A percentile compares a stretch with the other conserved stretches of the same genome.
phyloP scores from a whole-genome alignment of 139 green algal species.

The Choricystis sp. region DNA sequence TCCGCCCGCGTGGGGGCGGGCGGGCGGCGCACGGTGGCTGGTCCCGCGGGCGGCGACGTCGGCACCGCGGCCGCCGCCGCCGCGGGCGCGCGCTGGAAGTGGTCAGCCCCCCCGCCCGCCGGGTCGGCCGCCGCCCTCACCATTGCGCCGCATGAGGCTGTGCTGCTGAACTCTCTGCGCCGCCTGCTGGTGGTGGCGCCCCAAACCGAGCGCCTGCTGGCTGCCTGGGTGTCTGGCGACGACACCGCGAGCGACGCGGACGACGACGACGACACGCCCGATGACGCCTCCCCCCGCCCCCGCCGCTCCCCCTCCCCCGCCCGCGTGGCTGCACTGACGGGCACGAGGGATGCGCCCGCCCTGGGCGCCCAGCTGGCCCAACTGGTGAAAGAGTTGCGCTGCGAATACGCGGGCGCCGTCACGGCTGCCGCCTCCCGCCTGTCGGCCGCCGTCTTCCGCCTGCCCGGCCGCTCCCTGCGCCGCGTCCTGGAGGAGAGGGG shows the following conservation, averaged over 20 bases:
- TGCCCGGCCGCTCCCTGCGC: slow-evolving; percentile 7
- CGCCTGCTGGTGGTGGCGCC: slow-evolving; percentile 28
- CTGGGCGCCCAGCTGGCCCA: slow-evolving; percentile 40
- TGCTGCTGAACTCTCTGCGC: slow-evolving; percentile 38
- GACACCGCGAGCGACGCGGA: background rate
- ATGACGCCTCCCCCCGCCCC: background rate
- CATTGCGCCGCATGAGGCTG: slow-evolving; percentile 22
- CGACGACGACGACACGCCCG: background rate
- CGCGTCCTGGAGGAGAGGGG: slow-evolving; percentile 20
- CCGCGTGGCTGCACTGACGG: background rate
- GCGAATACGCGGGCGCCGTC: slow-evolving; percentile 30
- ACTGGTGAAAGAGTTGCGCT: slow-evolving; percentile 42
- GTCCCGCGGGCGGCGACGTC: background rate
- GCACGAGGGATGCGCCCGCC: slow-evolving; percentile 13
- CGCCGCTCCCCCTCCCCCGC: slow-evolving; percentile 1
- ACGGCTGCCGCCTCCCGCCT: slow-evolving; percentile 28
- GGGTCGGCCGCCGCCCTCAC: slow-evolving; percentile 4
- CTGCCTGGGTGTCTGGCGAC: slow-evolving; percentile 18
- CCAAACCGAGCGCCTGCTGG: slow-evolving; percentile 24
- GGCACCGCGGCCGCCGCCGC: background rate
- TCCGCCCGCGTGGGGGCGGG: background rate
- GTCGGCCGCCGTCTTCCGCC: slow-evolving; percentile 13
- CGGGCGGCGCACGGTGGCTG: too few species aligned
- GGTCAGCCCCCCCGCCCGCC: background rate
- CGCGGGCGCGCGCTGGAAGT: background rate